Evolutionary conservation across 2,329 filamentous ascomycete species (phyloP).

Genomic region (Sarocladium strictum): DNA sequence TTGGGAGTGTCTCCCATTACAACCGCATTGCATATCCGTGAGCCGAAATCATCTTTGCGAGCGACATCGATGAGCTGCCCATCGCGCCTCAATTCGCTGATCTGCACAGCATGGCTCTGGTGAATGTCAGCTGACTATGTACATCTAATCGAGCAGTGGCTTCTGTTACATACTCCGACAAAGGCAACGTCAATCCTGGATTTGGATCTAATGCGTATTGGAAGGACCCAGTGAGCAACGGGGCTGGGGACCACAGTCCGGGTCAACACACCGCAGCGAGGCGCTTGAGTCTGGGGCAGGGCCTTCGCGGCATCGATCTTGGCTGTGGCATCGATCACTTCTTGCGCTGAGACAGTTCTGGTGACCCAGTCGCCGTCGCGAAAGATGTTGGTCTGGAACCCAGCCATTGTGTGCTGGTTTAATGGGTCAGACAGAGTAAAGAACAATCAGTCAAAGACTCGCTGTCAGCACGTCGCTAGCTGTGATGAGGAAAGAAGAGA

Average conservation of each 20-base stretch:
- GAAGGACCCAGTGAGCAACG: slow-evolving; percentile 68
- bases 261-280: slow-evolving; percentile 64
- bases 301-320: slow-evolving; percentile 30
- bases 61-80: slow-evolving; percentile 69
- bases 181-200: slow-evolving; percentile 78
- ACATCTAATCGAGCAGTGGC: neutral
- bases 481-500: neutral
- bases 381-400: slow-evolving; percentile 47
- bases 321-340: neutral
- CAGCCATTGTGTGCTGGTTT: slow-evolving; percentile 25
- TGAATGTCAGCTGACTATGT: neutral
- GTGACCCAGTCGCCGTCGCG: slow-evolving; percentile 52
- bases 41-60: slow-evolving; percentile 73
- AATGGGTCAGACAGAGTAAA: neutral
- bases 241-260: slow-evolving; percentile 74
- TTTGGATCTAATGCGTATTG: slow-evolving; percentile 67
- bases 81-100: slow-evolving; percentile 66
- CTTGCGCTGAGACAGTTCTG: slow-evolving; percentile 32
- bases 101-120: slow-evolving; percentile 71
- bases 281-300: neutral
- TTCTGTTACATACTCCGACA: slow-evolving; percentile 56
- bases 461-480: neutral
- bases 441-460: neutral
- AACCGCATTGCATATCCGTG: slow-evolving; percentile 71
- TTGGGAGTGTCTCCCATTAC: slow-evolving; percentile 54